These are phyloP conservation scores for Colletotrichum falcatum DNA, from an alignment of 2,329 filamentous ascomycete genomes.

Conservation along the genomic window DNA sequence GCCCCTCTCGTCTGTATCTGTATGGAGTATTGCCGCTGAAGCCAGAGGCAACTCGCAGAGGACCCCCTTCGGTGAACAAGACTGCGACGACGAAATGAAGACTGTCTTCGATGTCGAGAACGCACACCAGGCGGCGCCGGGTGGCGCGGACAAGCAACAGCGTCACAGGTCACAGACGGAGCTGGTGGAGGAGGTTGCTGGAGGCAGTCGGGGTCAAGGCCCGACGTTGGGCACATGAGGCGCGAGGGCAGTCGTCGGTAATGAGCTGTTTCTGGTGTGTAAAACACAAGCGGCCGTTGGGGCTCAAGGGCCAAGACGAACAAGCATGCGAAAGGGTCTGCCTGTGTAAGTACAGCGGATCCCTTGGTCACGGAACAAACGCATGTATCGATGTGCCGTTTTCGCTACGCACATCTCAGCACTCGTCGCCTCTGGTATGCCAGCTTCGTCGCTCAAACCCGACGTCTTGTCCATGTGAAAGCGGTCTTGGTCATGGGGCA, in stretches of 20 bases:
- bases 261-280: no score
- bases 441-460: neutral
- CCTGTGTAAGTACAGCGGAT: neutral
- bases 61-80: neutral
- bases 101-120: conserved; percentile 1
- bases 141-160: neutral
- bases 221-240: neutral
- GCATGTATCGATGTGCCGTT: no score
- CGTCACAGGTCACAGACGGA: neutral
- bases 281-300: no score
- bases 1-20: no score
- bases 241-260: neutral
- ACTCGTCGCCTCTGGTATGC: neutral
- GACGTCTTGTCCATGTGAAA: neutral
- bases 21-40: neutral
- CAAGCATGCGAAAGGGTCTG: neutral
- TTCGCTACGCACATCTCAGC: no score
- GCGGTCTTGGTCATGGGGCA: neutral
- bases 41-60: neutral
- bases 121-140: neutral
- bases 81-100: neutral
- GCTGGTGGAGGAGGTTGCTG: neutral
- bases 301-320: no score
- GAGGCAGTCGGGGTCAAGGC: neutral
- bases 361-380: neutral